Conservation (phyloP, 2,329 filamentous ascomycete genomes). For the Cytospora piceicola region DNA sequence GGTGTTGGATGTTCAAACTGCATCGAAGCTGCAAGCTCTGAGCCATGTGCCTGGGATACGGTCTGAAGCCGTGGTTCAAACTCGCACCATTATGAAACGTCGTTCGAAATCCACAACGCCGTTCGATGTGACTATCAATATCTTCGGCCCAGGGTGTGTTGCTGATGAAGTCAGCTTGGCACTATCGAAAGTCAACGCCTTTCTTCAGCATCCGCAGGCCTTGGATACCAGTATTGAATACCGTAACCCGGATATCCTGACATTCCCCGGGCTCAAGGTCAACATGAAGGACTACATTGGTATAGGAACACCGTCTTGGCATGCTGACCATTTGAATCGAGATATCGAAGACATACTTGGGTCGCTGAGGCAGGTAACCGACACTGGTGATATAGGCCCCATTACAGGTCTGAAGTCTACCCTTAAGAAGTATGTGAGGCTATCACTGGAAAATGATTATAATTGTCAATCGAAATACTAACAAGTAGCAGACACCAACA, state of each 20-base stretch:
- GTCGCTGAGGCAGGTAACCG: neutral
- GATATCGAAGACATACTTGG: conserved; percentile 7
- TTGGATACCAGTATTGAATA: neutral
- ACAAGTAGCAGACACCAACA: neutral
- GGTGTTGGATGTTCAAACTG: neutral
- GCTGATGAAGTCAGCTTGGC: neutral
- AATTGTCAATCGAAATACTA: no score
- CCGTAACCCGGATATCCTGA: conserved; percentile 5
- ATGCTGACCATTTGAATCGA: neutral
- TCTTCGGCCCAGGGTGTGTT: neutral
- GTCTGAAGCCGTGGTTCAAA: neutral
- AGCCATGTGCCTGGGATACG: neutral
- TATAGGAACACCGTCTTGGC: neutral
- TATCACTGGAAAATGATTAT: no score
- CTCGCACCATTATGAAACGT: neutral
- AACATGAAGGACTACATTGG: neutral
- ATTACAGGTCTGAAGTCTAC: neutral
- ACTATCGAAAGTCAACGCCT: neutral
- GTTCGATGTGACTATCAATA: conserved; percentile 1
- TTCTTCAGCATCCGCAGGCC: conserved; percentile 5
- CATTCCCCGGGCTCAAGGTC: neutral
- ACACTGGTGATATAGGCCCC: neutral
- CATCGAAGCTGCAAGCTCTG: neutral
- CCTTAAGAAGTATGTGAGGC: neutral
- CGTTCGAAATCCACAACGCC: neutral